phyloP scores from a whole-genome alignment of 257 asterid genomes.

The Petunia secreta region DNA sequence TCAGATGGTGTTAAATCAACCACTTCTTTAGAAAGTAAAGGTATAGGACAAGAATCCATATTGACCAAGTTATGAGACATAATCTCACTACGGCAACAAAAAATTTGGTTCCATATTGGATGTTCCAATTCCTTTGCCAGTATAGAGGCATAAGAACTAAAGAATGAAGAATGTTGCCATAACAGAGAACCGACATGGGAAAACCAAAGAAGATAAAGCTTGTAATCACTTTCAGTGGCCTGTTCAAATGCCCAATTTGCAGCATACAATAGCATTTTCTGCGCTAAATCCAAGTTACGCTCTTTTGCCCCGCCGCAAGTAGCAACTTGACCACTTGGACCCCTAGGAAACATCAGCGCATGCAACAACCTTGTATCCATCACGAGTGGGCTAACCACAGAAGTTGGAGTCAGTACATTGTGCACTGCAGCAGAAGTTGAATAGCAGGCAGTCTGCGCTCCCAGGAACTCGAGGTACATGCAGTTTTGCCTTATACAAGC shows the following conservation, averaged over 20 bases:
- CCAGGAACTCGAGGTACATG: slow-evolving; percentile 74
- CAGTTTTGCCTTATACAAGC: slow-evolving; percentile 68
- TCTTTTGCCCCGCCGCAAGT: slow-evolving; percentile 36
- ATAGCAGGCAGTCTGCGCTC: slow-evolving; percentile 56
- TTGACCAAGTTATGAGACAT: slow-evolving; percentile 38
- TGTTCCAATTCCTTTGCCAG: slow-evolving; percentile 62
- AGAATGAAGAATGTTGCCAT: slow-evolving; percentile 54
- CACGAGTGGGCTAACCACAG: slow-evolving; percentile 44
- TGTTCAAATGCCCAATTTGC: slow-evolving; percentile 94
- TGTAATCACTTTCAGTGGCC: slow-evolving; percentile 71
- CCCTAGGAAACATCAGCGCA: slow-evolving; percentile 50
- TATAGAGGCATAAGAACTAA: slow-evolving; percentile 48
- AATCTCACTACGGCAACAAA: slow-evolving; percentile 49
- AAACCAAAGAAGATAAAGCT: slow-evolving; percentile 71
- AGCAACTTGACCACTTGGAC: slow-evolving; percentile 33
- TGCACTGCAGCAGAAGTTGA: slow-evolving; percentile 35
- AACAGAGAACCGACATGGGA: slow-evolving; percentile 66
- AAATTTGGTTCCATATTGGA: slow-evolving; percentile 68
- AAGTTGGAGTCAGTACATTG: slow-evolving; percentile 38
- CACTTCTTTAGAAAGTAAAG: slow-evolving; percentile 60
- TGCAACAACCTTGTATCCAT: slow-evolving; percentile 54
- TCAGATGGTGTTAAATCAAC: slow-evolving; percentile 45
- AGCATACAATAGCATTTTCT: slow-evolving; percentile 67
- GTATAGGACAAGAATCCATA: slow-evolving; percentile 39
- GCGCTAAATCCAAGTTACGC: slow-evolving; percentile 44